These are phyloP conservation scores for Fusarium xyrophilum DNA, from an alignment of 2,329 filamentous ascomycete genomes.

Conservation along the genomic window DNA sequence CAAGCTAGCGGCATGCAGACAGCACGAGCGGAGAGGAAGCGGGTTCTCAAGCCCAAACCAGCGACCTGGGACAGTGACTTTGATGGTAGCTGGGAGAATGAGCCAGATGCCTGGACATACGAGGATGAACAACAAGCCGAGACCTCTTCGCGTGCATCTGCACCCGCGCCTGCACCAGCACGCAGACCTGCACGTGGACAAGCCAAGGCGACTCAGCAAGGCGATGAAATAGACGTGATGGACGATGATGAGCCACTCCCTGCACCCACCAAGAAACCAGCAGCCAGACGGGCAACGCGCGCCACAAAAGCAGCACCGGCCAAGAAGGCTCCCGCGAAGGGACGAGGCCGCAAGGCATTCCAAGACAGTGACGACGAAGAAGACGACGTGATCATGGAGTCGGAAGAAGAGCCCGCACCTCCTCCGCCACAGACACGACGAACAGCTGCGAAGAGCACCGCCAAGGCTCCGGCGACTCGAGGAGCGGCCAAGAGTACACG, in stretches of 20 bases:
- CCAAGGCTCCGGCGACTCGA: constrained; percentile 23
- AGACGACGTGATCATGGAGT: constrained; percentile 61
- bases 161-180: constrained; percentile 4
- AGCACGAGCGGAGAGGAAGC: constrained; percentile 48
- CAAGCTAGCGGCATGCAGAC: constrained; percentile 69
- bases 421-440: constrained; percentile 45
- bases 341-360: constrained; percentile 49
- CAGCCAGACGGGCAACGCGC: constrained; percentile 42
- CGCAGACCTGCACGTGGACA: constrained; percentile 14
- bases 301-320: constrained; percentile 54
- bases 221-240: constrained; percentile 42
- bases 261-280: constrained; percentile 44
- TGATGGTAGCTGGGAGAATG: constrained; percentile 84
- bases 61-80: constrained; percentile 87
- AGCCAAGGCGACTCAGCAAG: constrained; percentile 35
- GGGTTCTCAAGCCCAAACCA: constrained; percentile 74
- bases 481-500: constrained; percentile 35
- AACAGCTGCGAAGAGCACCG: constrained; percentile 29
- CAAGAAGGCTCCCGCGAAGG: constrained; percentile 53
- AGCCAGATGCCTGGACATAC: constrained; percentile 64
- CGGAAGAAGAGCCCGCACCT: constrained; percentile 54
- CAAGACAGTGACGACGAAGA: constrained; percentile 52
- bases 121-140: constrained; percentile 38
- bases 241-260: constrained; percentile 54
- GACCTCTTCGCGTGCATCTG: background rate